These are phyloP conservation scores for Escovopsis sp. DNA, from an alignment of 2,329 filamentous ascomycete genomes.

Conservation along the genomic window DNA sequence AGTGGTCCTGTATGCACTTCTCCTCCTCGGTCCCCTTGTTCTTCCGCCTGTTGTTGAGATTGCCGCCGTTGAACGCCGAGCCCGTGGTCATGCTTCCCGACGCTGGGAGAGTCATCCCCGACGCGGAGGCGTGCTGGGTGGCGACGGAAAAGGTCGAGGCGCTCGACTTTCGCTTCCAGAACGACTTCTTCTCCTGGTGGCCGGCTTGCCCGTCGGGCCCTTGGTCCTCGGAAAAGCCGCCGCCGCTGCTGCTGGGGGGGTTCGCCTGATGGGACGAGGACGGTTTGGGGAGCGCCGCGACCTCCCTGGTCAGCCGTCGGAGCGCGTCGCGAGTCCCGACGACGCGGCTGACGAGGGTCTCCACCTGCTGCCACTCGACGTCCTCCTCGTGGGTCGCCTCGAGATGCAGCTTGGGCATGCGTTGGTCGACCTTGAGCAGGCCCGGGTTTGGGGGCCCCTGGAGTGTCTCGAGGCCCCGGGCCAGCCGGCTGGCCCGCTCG, in stretches of 20 bases:
- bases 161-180: conserved; percentile 85
- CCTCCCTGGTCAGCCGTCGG: conserved; percentile 71
- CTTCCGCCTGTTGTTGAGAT: conserved; percentile 14
- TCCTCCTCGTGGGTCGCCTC: conserved; percentile 43
- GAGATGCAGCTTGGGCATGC: conserved; percentile 12
- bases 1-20: conserved; percentile 62
- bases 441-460: conserved; percentile 13
- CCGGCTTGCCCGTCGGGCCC: conserved; percentile 38
- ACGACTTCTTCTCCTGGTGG: conserved; percentile 48
- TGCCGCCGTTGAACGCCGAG: conserved; percentile 16
- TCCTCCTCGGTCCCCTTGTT: conserved; percentile 33
- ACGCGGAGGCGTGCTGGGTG: conserved; percentile 22
- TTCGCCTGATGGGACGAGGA: conserved; percentile 19
- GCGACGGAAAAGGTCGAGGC: conserved; percentile 27
- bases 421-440: conserved; percentile 13
- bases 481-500: conserved; percentile 61
- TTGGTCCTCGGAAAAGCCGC: conserved; percentile 24
- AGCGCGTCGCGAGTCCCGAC: conserved; percentile 81
- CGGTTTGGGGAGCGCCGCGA: conserved; percentile 36
- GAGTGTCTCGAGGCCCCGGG: conserved; percentile 33
- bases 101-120: conserved; percentile 24
- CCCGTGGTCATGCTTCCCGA: conserved; percentile 20
- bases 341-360: conserved; percentile 70
- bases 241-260: conserved; percentile 25
- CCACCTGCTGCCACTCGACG: conserved; percentile 74